Conservation (phyloP, 768 basidiomycete species). For the Kwoniella mangroviensis region DNA sequence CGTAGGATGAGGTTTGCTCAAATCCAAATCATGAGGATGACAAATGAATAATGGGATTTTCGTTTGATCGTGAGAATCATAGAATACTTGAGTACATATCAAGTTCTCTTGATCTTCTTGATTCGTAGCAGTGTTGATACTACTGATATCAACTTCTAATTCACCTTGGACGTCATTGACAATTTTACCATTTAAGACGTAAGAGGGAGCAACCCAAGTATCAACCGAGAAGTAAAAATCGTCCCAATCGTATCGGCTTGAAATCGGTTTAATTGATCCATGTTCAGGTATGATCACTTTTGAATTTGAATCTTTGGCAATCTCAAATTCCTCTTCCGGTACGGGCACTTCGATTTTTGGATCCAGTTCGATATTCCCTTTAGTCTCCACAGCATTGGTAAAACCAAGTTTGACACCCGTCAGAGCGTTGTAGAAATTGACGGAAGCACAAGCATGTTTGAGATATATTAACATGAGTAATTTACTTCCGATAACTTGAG, state of each 20-base stretch:
- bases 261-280: constrained; percentile 19
- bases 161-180: neutral
- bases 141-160: constrained; percentile 15
- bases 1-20: constrained; percentile 17
- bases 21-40: constrained; percentile 23
- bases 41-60: constrained; percentile 28
- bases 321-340: constrained; percentile 19
- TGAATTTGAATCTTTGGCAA: neutral
- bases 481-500: constrained; percentile 14
- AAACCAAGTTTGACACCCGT: constrained; percentile 18
- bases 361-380: constrained; percentile 11
- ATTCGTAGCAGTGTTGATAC: neutral
- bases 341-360: constrained; percentile 16
- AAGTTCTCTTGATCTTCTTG: constrained; percentile 11
- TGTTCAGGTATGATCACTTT: constrained; percentile 25
- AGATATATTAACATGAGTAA: constrained; percentile 26
- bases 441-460: constrained; percentile 26
- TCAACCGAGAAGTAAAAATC: constrained; percentile 25
- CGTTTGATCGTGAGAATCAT: constrained; percentile 19
- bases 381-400: constrained; percentile 16
- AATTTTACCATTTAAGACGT: constrained; percentile 17
- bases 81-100: constrained; percentile 26
- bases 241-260: constrained; percentile 11
- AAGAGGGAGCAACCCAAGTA: constrained; percentile 27
- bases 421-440: constrained; percentile 19